A percentile compares a stretch with the other conserved stretches of the same genome.
These are phyloP conservation scores for Globisporangium megalacanthum DNA, from an alignment of 352 stramenopile genomes.

Conservation along the genomic window DNA sequence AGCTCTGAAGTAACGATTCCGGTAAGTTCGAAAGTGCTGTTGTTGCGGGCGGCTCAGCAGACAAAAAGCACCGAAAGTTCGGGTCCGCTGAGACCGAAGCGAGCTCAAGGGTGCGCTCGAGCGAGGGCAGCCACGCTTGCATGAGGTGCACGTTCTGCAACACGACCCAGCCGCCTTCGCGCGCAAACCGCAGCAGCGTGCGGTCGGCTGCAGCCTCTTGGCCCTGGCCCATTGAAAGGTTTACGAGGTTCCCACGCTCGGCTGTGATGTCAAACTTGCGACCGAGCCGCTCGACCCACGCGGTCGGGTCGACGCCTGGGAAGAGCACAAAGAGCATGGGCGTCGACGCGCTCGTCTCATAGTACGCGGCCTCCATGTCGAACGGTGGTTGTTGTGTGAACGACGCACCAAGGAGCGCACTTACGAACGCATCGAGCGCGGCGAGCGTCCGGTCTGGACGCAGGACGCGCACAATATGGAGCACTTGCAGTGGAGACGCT, in stretches of 20 bases:
- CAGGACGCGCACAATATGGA: slow-evolving; percentile 79
- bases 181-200: slow-evolving; percentile 60
- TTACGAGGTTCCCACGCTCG: slow-evolving; percentile 65
- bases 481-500: slow-evolving; percentile 41
- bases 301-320: slow-evolving; percentile 85
- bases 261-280: slow-evolving; percentile 81
- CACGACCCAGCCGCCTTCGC: slow-evolving; percentile 85
- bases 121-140: slow-evolving; percentile 83
- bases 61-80: slow-evolving; percentile 94
- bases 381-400: slow-evolving; percentile 86
- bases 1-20: slow-evolving; percentile 77
- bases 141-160: slow-evolving; percentile 92
- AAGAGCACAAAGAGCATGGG: slow-evolving; percentile 93
- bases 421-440: slow-evolving; percentile 62
- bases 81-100: slow-evolving; percentile 82
- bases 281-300: slow-evolving; percentile 79
- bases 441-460: slow-evolving; percentile 81
- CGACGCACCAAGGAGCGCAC: slow-evolving; percentile 40
- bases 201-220: slow-evolving; percentile 74
- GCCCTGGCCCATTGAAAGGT: slow-evolving; percentile 89
- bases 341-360: slow-evolving; percentile 87
- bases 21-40: slow-evolving; percentile 87
- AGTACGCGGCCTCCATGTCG: slow-evolving; percentile 80
- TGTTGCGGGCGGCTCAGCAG: slow-evolving; percentile 83
- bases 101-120: slow-evolving; percentile 75